Evolutionary conservation across 2,329 filamentous ascomycete genomes (phyloP).

Genomic region (Xylaria hypoxylon): DNA sequence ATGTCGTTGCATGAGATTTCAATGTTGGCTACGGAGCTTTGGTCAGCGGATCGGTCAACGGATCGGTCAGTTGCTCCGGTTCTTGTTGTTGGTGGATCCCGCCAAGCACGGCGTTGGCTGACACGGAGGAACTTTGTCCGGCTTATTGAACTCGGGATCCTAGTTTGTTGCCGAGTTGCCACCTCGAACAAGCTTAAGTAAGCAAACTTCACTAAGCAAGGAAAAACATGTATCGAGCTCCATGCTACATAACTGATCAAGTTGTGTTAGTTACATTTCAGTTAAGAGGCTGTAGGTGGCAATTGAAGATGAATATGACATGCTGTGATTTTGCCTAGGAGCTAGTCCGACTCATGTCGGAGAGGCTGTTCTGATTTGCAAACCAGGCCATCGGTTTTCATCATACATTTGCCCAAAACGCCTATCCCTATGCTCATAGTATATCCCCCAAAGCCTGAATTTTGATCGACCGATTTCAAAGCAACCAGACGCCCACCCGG

Average conservation of each 20-base stretch:
- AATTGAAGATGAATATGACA: too few relatives aligned
- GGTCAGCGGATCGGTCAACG: constrained; percentile 4
- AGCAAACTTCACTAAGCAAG: too few relatives aligned
- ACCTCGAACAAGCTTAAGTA: too few relatives aligned
- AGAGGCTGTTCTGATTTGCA: neutral
- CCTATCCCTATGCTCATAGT: constrained; percentile 2
- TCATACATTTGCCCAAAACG: constrained; percentile 11
- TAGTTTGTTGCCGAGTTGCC: too few relatives aligned
- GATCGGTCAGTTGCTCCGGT: constrained; percentile 19
- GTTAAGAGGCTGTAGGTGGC: too few relatives aligned
- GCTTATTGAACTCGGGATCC: neutral
- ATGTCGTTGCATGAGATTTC: neutral
- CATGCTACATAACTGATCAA: too few relatives aligned
- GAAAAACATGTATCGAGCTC: too few relatives aligned
- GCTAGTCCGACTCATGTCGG: neutral
- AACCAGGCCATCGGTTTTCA: neutral
- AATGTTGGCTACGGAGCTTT: neutral
- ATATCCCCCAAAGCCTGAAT: neutral
- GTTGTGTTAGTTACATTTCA: too few relatives aligned
- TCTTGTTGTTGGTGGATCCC: constrained; percentile 2
- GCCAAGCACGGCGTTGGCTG: neutral
- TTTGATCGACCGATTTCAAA: neutral
- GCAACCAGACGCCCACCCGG: neutral
- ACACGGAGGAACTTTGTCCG: constrained; percentile 16
- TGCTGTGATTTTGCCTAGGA: neutral